These are phyloP conservation scores for Suillus clintonianus DNA, from an alignment of 768 basidiomycete genomes.

Conservation along the genomic window DNA sequence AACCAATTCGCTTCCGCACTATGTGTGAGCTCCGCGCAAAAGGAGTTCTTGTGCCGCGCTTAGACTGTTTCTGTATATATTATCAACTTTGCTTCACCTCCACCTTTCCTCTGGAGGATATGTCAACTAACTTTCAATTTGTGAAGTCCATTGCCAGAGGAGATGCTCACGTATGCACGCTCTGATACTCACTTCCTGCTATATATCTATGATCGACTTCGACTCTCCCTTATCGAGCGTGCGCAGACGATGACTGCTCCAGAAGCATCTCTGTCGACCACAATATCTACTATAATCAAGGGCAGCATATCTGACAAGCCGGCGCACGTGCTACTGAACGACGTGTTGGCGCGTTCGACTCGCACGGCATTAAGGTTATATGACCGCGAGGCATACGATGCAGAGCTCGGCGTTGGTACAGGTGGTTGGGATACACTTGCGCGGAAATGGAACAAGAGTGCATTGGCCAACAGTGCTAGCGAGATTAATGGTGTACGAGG, in stretches of 20 bases:
- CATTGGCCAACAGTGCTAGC: conserved; percentile 41
- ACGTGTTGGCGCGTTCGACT: conserved; percentile 71
- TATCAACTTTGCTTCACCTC: neutral
- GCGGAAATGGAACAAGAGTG: conserved; percentile 79
- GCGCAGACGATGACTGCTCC: conserved; percentile 37
- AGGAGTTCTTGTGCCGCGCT: neutral
- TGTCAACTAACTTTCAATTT: neutral
- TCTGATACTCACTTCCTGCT: conserved; percentile 96
- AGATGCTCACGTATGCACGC: conserved; percentile 91
- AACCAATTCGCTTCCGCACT: neutral
- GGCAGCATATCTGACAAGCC: conserved; percentile 19
- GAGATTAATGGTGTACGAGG: conserved; percentile 30
- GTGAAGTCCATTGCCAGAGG: conserved; percentile 72
- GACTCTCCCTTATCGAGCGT: conserved; percentile 84
- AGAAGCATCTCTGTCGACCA: conserved; percentile 33
- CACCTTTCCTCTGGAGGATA: neutral
- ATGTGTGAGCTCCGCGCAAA: neutral
- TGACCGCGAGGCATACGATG: conserved; percentile 70
- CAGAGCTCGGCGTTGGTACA: conserved; percentile 58
- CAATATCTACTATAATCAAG: conserved; percentile 22
- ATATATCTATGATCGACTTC: conserved; percentile 88
- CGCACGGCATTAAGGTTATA: conserved; percentile 77
- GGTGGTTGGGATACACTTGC: conserved; percentile 80
- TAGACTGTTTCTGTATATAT: neutral
- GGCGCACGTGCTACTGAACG: conserved; percentile 49